Conservation (phyloP, 768 basidiomycete genomes). For the Lentinus tigrinus region DNA sequence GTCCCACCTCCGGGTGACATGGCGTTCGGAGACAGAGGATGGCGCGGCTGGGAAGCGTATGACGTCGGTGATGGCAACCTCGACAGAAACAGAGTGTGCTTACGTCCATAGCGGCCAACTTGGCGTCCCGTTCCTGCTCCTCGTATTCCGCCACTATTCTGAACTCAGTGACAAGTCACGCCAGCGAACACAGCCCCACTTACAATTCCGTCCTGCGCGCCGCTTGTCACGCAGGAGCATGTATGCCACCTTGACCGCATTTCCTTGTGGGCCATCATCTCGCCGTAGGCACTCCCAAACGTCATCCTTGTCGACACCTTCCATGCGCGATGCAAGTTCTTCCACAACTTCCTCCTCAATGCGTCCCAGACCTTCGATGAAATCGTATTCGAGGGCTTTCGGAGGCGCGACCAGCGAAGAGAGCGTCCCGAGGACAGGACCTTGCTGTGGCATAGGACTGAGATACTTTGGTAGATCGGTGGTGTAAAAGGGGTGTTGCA, state of each 20-base stretch:
- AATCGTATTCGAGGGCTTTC: constrained; percentile 71
- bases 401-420: constrained; percentile 68
- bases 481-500: constrained; percentile 87
- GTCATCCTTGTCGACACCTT: constrained; percentile 76
- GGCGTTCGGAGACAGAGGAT: constrained; percentile 62
- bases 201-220: constrained; percentile 79
- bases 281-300: constrained; percentile 83
- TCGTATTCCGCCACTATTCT: constrained; percentile 68
- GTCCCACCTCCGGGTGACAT: constrained; percentile 56
- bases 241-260: constrained; percentile 96
- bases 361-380: constrained; percentile 88
- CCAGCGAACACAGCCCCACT: constrained; percentile 33
- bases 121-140: constrained; percentile 83
- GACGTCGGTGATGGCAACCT: not conserved
- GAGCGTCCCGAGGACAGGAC: constrained; percentile 73
- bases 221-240: constrained; percentile 89
- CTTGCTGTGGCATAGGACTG: constrained; percentile 75
- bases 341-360: constrained; percentile 92
- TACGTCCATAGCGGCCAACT: constrained; percentile 79
- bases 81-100: constrained; percentile 30
- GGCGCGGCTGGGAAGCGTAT: constrained; percentile 60
- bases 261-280: constrained; percentile 84
- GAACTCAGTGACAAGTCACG: constrained; percentile 12
- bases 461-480: constrained; percentile 86
- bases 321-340: constrained; percentile 70